Evolutionary conservation across 2,329 filamentous ascomycete species (phyloP), one percentile per base, ranked within the genome.

Genomic region (Fusarium sp.): DNA sequence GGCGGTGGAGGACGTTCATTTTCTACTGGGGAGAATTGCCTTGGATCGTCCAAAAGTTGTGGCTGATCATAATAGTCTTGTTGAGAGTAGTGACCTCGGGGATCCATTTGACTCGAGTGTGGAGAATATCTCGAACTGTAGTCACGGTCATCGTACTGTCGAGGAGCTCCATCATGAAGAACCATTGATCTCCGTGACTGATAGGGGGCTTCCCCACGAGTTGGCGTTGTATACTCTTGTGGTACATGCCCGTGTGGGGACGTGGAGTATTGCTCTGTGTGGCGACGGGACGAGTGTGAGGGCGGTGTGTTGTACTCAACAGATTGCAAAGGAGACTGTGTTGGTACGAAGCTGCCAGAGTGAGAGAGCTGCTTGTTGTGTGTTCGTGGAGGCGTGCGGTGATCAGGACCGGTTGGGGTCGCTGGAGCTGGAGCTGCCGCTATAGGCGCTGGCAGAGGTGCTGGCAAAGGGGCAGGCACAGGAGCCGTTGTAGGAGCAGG

Each of bases 1-100:
- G 87, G 87, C 8, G 85, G 86, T 5, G 86, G 86, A 7, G 87
- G 86, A 4, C 80, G 80, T 32, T 82, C 82, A 40, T 81, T 77
- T 3, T 83, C 83, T 8, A 77, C 62, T 6, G 78, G 70, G 8
- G 77, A 77, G 45, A 74, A 75, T 11, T 80, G 77, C 24, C 77
- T 74, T 7, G 59, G 52, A 15, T 80, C 78, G 8, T 80, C 78
- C 30, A 69, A 58, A 4, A 62, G 46, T 57, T 74, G 71, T 20
- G 44, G 44, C 22, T 50, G 65, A 46, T 80, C 78, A 55, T 76
- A 77, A 8, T 73, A 72, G 43, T 79, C 76, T 47, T 75, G 70
- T 19, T 77, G 73, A 1, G 77, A 74, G 52, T 80, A 79, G 13
- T 78, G 76, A 13, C 75, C 73, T 41, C 78, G 76, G 57, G 74